Base-by-base conservation (phyloP, 2,329 filamentous ascomycete genomes). In the Emmonsiellopsis sp. region DNA sequence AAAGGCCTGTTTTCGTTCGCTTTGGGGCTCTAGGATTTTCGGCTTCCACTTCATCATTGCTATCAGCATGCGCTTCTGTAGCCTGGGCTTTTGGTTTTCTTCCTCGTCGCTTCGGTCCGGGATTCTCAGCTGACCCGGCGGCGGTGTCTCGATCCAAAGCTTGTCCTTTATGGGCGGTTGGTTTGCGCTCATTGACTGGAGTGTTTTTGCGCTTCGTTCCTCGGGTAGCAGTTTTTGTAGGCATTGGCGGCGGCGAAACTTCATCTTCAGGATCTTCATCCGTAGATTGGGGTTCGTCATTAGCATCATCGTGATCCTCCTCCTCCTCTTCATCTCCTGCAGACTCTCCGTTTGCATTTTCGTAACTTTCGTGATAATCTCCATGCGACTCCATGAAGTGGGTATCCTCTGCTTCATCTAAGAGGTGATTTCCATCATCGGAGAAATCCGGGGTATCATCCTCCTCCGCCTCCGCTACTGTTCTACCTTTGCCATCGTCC, bases 371-470 rank as follows among this genome's bases (percentile, higher is more conserved):
- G 14, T 57, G 60, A 39, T 62, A 63, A 45, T 65, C 57, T 43
- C 63, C 56, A 32, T 62, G 60, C 31, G 57, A 52, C 11, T 65
- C 59, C 21, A 59, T 58, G 52, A 67, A 63, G 8, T 59, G 55
- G 52, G 65, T 59, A 10, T 59, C 62, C 47, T 71, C 69, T 44
- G 69, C 70, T 27, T 70, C 66, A 17, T 64, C 60, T 6, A 62
- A 52, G 21, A 64, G 56, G 43, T 61, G 56, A 46, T 64, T 64
- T 34, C 59, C 59, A 52, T 72, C 70, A 49, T 73, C 68, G 9
- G 70, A 71, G 53, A 69, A 67, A 34, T 65, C 62, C 21, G 59
- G 56, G 37, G 65, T 52, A 21, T 56, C 57, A 17, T 63, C 56
- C 36, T 55, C 55, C 5, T 65, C 62, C 7, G 59, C 50, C 44